Percentiles rank a stretch among this genome's conserved stretches.
Evolutionary conservation across 2,329 filamentous ascomycete species (phyloP).

Genomic region (Polychaeton citri): DNA sequence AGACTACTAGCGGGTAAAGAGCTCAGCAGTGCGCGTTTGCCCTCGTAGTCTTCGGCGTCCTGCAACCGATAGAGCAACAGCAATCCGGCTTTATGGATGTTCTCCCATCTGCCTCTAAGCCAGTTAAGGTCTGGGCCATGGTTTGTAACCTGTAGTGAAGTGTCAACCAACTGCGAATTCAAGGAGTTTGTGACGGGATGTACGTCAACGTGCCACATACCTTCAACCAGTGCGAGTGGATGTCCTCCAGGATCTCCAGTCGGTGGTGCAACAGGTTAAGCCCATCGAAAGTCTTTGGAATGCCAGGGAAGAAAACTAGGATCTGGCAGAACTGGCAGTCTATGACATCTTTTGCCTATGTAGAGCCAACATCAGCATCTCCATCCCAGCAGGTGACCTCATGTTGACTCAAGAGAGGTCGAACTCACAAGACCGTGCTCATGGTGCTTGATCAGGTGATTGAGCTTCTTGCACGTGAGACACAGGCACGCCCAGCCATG

Average conservation of each 20-base stretch:
- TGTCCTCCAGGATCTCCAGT: constrained; percentile 9
- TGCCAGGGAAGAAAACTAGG: constrained; percentile 13
- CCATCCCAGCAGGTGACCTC: no score
- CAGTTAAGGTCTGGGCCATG: constrained; percentile 16
- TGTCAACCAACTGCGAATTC: no score
- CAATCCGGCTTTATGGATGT: constrained; percentile 18
- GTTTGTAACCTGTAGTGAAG: constrained; percentile 8
- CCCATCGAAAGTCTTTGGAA: constrained; percentile 11
- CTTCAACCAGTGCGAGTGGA: constrained; percentile 15
- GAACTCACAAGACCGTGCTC: constrained; percentile 15
- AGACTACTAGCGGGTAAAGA: constrained; percentile 17
- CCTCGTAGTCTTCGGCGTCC: constrained; percentile 8
- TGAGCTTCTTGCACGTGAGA: constrained; percentile 14
- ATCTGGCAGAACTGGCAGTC: constrained; percentile 6
- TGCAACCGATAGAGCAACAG: constrained; percentile 19
- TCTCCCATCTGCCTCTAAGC: constrained; percentile 19
- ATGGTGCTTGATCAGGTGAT: constrained; percentile 14
- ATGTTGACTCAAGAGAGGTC: no score
- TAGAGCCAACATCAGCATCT: no score
- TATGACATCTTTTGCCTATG: constrained; percentile 1
- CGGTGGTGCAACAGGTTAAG: constrained; percentile 10
- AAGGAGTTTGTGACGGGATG: not conserved
- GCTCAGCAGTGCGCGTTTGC: constrained; percentile 11
- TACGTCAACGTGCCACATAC: not conserved
- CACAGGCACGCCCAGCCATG: constrained; percentile 10